Percentiles rank a stretch among this genome's conserved stretches.
phyloP scores from a whole-genome alignment of 2,329 filamentous ascomycete genomes.

The Taxawa tesnikishii region DNA sequence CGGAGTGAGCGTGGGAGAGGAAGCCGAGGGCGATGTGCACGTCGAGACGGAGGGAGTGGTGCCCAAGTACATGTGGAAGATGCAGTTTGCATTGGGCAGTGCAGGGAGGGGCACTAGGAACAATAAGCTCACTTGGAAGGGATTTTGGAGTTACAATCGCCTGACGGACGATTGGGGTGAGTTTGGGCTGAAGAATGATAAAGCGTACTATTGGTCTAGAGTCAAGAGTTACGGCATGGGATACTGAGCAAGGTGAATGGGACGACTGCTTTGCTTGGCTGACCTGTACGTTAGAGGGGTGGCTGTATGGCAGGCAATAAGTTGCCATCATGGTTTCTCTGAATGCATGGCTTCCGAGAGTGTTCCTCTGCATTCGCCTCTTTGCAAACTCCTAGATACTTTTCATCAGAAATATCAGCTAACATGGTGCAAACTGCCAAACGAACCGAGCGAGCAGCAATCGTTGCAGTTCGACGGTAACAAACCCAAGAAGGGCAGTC shows the following conservation, averaged over 20 bases:
- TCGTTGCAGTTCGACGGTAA: too few relatives aligned
- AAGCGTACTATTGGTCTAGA: slow-evolving; percentile 48
- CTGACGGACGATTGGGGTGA: slow-evolving; percentile 83
- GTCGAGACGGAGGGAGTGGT: slow-evolving; percentile 79
- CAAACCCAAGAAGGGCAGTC: too few relatives aligned
- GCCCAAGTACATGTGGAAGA: slow-evolving; percentile 69
- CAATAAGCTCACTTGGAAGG: slow-evolving; percentile 79
- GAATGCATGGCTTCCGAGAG: too few relatives aligned
- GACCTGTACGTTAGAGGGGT: too few relatives aligned
- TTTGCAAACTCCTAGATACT: too few relatives aligned
- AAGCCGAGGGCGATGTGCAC: slow-evolving; percentile 55
- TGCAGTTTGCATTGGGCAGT: slow-evolving; percentile 58
- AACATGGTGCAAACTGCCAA: too few relatives aligned
- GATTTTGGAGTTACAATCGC: slow-evolving; percentile 83
- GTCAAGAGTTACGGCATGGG: slow-evolving; percentile 40
- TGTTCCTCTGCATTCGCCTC: too few relatives aligned
- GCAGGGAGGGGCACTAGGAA: slow-evolving; percentile 52
- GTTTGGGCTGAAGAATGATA: slow-evolving; percentile 56
- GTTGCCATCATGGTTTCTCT: too few relatives aligned
- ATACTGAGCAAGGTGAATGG: not conserved
- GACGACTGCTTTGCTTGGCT: too few relatives aligned
- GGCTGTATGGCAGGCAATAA: too few relatives aligned
- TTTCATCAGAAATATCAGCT: too few relatives aligned
- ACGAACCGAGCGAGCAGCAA: too few relatives aligned
- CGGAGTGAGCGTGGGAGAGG: slow-evolving; percentile 14